Conservation (phyloP, 2,329 filamentous ascomycete species). For the Fusarium coicis region DNA sequence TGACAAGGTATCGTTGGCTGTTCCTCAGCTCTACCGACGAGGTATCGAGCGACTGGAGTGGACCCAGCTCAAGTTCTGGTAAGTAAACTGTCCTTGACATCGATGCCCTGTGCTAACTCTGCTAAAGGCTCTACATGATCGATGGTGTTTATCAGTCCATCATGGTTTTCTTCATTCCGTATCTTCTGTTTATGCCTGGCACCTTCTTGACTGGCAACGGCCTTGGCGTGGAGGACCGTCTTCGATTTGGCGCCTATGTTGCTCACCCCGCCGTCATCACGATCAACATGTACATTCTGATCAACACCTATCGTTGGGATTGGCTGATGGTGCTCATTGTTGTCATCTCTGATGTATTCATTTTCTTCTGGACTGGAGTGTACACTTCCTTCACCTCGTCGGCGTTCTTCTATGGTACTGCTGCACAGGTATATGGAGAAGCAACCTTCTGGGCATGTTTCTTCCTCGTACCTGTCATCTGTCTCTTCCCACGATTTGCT, state of each 20-base stretch:
- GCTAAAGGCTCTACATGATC: conserved; percentile 83
- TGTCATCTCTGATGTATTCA: conserved; percentile 81
- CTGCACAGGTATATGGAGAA: conserved; percentile 80
- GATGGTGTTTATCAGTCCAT: conserved; percentile 96
- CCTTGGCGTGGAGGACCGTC: conserved; percentile 79
- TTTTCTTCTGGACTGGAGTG: conserved; percentile 96
- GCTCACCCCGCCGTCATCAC: conserved; percentile 85
- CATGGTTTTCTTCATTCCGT: conserved; percentile 93
- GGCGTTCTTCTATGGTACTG: conserved; percentile 77
- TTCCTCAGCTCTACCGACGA: conserved; percentile 93
- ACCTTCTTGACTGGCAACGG: conserved; percentile 79
- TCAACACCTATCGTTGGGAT: conserved; percentile 98
- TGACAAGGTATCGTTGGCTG: conserved; percentile 90
- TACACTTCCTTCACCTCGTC: conserved; percentile 70
- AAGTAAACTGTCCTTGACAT: conserved; percentile 49
- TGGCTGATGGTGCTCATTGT: conserved; percentile 93
- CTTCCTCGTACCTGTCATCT: conserved; percentile 81
- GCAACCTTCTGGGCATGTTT: conserved; percentile 89
- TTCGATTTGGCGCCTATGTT: conserved; percentile 87
- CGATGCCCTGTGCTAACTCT: conserved; percentile 15
- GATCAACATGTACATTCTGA: conserved; percentile 93
- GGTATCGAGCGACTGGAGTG: conserved; percentile 97
- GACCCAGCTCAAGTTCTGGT: conserved; percentile 98
- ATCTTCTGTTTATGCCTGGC: conserved; percentile 77
- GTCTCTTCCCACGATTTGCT: conserved; percentile 86